Evolutionary conservation across 148 eudicot genomes (phyloP).

Genomic region (Fagopyrum homotropicum): DNA sequence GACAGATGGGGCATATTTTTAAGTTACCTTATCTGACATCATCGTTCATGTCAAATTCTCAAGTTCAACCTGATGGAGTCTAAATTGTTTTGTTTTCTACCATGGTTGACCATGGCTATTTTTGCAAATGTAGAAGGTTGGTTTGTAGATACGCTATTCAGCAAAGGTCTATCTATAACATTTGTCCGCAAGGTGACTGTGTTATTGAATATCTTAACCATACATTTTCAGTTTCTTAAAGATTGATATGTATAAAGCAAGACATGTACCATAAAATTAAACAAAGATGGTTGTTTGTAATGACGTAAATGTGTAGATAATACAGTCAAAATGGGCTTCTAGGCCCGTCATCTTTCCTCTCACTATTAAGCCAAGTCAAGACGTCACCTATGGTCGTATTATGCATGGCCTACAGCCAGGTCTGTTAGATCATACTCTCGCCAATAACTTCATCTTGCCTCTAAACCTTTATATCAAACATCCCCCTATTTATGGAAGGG

Average conservation of each 20-base stretch:
- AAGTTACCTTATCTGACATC: constrained; percentile 18
- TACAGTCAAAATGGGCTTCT: constrained; percentile 91
- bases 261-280: background rate
- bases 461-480: background rate
- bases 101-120: constrained; percentile 97
- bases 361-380: constrained; percentile 4
- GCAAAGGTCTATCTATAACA: constrained; percentile 77
- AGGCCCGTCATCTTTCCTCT: constrained; percentile 91
- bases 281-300: background rate
- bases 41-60: constrained; percentile 50
- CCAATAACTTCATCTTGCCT: constrained; percentile 12
- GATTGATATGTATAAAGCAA: background rate
- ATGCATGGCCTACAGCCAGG: too few species aligned
- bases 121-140: constrained; percentile 97
- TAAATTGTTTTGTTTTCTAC: constrained; percentile 74
- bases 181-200: constrained; percentile 78
- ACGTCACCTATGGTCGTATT: too few species aligned
- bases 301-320: constrained; percentile 47
- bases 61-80: constrained; percentile 95
- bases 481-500: constrained; percentile 44
- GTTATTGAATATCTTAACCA: background rate
- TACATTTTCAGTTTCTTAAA: background rate
- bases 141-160: constrained; percentile 92
- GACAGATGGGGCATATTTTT: too few species aligned
- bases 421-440: too few species aligned